These are phyloP conservation scores for Anaeramoeba flamelloides DNA, from an alignment of 78 protist genomes.

Conservation along the genomic window DNA sequence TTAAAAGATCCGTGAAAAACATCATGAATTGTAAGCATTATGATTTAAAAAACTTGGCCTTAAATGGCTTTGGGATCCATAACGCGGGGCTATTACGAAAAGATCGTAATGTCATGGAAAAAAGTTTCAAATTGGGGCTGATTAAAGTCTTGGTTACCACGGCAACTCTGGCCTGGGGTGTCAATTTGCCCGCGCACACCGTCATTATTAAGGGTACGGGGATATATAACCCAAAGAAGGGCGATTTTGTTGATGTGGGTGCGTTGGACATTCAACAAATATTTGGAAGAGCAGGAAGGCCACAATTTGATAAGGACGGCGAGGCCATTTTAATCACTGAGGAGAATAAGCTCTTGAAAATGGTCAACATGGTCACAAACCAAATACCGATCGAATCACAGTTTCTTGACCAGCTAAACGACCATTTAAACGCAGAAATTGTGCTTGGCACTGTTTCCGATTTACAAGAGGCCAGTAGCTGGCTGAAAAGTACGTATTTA, in stretches of 20 bases:
- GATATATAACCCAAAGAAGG: neutral
- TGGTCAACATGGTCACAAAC: constrained; percentile 35
- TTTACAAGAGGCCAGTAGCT: constrained; percentile 65
- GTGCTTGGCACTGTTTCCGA: constrained; percentile 83
- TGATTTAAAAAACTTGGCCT: too few relatives aligned
- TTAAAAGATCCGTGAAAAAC: too few relatives aligned
- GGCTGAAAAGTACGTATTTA: constrained; percentile 86
- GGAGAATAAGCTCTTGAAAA: constrained; percentile 54
- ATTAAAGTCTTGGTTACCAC: constrained; percentile 61
- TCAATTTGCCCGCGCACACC: constrained; percentile 90
- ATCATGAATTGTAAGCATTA: too few relatives aligned
- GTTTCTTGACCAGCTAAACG: constrained; percentile 29
- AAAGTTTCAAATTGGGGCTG: constrained; percentile 54
- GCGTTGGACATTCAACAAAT: neutral
- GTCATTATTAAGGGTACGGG: constrained; percentile 59
- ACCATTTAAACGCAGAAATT: constrained; percentile 89
- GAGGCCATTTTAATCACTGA: constrained; percentile 79
- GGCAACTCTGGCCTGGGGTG: constrained; percentile 98
- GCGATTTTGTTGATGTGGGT: neutral
- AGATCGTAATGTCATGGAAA: constrained; percentile 75
- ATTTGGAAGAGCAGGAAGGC: constrained; percentile 97
- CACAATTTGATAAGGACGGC: constrained; percentile 87
- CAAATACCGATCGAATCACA: constrained; percentile 4
- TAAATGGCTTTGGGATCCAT: constrained; percentile 63
- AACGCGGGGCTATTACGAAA: constrained; percentile 86